These are phyloP conservation scores for Scalesia atractyloides DNA, from an alignment of 129 eudicot species.

Conservation along the genomic window DNA sequence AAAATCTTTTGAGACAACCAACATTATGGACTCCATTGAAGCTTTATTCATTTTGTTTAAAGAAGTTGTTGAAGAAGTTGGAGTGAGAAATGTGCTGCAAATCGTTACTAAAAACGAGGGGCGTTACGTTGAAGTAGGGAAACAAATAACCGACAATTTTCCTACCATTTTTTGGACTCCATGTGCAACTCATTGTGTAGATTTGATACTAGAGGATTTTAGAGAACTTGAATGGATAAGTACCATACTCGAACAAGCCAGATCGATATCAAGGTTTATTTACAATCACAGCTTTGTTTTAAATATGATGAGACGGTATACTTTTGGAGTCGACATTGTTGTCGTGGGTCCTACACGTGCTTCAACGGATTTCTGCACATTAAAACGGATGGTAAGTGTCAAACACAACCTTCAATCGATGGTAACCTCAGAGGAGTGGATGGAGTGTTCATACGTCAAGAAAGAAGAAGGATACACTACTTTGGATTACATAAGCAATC, in stretches of 20 bases:
- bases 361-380: conserved; percentile 66
- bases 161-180: conserved; percentile 89
- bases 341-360: conserved; percentile 54
- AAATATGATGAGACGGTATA: conserved; percentile 86
- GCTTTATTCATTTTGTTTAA: conserved; percentile 55
- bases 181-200: conserved; percentile 76
- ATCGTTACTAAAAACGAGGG: conserved; percentile 63
- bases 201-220: conserved; percentile 79
- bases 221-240: conserved; percentile 68
- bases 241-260: conserved; percentile 66
- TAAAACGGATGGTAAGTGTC: conserved; percentile 71
- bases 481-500: conserved; percentile 63
- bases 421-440: conserved; percentile 95
- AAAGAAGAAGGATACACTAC: conserved; percentile 64
- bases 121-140: conserved; percentile 65
- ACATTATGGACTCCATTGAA: conserved; percentile 45
- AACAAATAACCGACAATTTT: conserved; percentile 52
- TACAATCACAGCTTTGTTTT: conserved; percentile 62
- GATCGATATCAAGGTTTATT: conserved; percentile 73
- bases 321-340: conserved; percentile 78
- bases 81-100: conserved; percentile 75
- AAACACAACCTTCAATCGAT: conserved; percentile 76
- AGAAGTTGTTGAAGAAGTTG: conserved; percentile 85
- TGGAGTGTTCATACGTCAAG: conserved; percentile 75
- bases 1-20: conserved; percentile 72